Evolutionary conservation across 2,329 filamentous ascomycete genomes (phyloP).

Genomic region (Talaromyces sp.): DNA sequence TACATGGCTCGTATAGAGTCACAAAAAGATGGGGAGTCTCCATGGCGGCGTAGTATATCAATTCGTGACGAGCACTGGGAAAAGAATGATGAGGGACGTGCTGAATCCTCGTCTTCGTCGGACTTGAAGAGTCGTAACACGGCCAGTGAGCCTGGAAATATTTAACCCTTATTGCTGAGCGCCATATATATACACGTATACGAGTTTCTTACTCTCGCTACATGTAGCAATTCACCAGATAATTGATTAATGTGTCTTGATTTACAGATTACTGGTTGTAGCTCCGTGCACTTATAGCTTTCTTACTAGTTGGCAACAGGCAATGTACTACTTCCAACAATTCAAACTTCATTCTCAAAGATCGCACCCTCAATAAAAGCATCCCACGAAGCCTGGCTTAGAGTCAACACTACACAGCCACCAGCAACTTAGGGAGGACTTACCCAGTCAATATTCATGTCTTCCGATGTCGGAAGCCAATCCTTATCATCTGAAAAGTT

Average conservation of each 20-base stretch:
- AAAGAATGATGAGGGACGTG: not conserved
- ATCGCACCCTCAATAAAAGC: conserved; percentile 12
- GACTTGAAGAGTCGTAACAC: not conserved
- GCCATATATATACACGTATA: not conserved
- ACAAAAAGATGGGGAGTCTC: not conserved
- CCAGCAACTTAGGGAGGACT: not conserved
- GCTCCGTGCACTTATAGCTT: not conserved
- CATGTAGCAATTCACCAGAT: not conserved
- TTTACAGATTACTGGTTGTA: not conserved
- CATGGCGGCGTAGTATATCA: not conserved
- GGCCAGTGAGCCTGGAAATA: not conserved
- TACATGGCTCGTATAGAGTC: conserved; percentile 31
- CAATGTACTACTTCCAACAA: not conserved
- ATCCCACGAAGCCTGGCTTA: conserved; percentile 14
- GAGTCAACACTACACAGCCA: not conserved
- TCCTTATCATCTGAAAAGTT: conserved; percentile 2
- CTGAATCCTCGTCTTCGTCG: not conserved
- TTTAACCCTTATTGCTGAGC: not conserved
- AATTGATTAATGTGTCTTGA: not conserved
- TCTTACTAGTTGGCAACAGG: not conserved
- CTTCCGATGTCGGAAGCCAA: conserved; percentile 12
- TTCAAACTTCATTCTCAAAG: conserved; percentile 3
- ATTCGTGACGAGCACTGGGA: not conserved
- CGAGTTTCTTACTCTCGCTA: not conserved
- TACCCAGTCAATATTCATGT: conserved; percentile 18